phyloP scores from a whole-genome alignment of 305 asterid species.

The Caryopteris hybrid region DNA sequence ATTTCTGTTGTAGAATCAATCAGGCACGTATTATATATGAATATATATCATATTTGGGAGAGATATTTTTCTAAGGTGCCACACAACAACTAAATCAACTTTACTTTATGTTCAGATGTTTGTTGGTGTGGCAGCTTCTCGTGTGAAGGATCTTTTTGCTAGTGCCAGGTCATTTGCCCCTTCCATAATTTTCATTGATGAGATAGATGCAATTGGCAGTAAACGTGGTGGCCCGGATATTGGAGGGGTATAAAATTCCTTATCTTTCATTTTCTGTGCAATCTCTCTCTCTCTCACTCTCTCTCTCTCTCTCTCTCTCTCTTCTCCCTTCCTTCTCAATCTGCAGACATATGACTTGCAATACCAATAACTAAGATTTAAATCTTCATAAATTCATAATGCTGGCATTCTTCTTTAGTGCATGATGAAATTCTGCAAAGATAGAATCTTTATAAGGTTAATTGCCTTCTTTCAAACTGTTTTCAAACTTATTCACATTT shows the following conservation, averaged over 20 bases:
- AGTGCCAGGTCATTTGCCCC: conserved; percentile 97
- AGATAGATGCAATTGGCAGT: conserved; percentile 99
- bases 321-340: neutral
- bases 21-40: neutral
- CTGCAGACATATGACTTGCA: conserved; percentile 7
- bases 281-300: too few relatives aligned
- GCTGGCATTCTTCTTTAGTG: neutral
- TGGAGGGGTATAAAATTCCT: conserved; percentile 81
- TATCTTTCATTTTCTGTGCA: conserved; percentile 2
- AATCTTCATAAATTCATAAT: neutral
- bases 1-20: neutral
- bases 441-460: neutral
- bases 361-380: neutral
- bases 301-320: too few relatives aligned
- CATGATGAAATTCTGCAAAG: conserved; percentile 6
- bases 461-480: neutral
- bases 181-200: conserved; percentile 95
- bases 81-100: conserved; percentile 10
- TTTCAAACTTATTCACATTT: neutral
- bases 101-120: conserved; percentile 68
- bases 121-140: conserved; percentile 99
- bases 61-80: conserved; percentile 12
- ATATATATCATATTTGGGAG: neutral
- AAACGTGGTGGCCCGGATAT: conserved; percentile 99
- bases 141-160: conserved; percentile 96